Evolutionary conservation across 2,329 filamentous ascomycete species (phyloP).

Genomic region (Trichoderma breve): DNA sequence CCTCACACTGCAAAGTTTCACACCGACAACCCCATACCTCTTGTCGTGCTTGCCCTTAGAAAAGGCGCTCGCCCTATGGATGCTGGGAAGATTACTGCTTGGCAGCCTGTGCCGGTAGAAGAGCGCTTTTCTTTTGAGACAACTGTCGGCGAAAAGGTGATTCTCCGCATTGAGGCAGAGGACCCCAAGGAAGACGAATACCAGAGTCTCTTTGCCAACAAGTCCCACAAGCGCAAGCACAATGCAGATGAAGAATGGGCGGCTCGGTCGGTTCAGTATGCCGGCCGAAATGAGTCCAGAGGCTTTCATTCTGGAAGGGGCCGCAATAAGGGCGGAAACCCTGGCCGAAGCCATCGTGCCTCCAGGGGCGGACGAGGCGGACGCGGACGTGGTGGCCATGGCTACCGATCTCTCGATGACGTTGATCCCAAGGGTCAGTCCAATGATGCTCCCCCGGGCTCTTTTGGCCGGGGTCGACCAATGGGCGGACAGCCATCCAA

Average conservation of each 20-base stretch:
- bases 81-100: constrained; percentile 76
- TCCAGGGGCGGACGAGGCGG: constrained; percentile 43
- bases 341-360: constrained; percentile 38
- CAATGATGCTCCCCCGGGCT: neutral
- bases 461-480: constrained; percentile 26
- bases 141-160: constrained; percentile 79
- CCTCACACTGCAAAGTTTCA: constrained; percentile 65
- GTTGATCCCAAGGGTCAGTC: constrained; percentile 46
- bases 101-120: constrained; percentile 72
- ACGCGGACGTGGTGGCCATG: constrained; percentile 49
- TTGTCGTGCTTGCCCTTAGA: constrained; percentile 78
- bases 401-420: constrained; percentile 69
- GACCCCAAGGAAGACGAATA: constrained; percentile 60
- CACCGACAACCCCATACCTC: constrained; percentile 74
- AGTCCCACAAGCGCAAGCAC: constrained; percentile 57
- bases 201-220: constrained; percentile 61
- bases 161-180: constrained; percentile 77
- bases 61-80: constrained; percentile 76
- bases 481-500: constrained; percentile 27
- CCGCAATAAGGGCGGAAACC: constrained; percentile 37
- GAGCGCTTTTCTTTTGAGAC: constrained; percentile 77
- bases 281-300: constrained; percentile 42
- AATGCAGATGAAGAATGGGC: constrained; percentile 48
- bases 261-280: constrained; percentile 36
- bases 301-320: constrained; percentile 44